A percentile compares a stretch with the other conserved stretches of the same genome.
phyloP scores from a whole-genome alignment of 2,329 filamentous ascomycete species.

The Colletotrichum gloeosporioides region DNA sequence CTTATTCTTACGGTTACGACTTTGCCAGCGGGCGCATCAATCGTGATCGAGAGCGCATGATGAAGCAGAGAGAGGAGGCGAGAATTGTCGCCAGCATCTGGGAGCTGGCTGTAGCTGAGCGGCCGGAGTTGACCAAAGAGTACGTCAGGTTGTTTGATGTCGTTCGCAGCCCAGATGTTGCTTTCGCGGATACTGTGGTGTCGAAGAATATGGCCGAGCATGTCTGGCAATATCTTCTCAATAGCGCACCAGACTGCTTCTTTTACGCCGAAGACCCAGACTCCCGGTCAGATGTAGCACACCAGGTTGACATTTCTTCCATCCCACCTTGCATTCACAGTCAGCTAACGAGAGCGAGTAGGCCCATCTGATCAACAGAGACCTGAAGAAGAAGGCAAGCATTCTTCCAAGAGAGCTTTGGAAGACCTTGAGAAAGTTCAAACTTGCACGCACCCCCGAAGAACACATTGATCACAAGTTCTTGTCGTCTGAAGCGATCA shows the following conservation, averaged over 20 bases:
- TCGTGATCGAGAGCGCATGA: not conserved
- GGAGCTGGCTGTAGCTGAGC: not conserved
- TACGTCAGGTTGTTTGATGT: not conserved
- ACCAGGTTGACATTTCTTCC: not conserved
- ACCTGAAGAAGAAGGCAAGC: not conserved
- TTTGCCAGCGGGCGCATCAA: not conserved
- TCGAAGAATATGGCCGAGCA: not conserved
- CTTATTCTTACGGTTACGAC: not conserved
- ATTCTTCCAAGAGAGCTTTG: not conserved
- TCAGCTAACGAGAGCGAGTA: not conserved
- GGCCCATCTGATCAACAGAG: not conserved
- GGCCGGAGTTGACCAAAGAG: not conserved
- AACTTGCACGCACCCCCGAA: not conserved
- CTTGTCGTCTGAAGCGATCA: not conserved
- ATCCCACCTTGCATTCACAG: rapidly evolving
- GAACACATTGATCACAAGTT: not conserved
- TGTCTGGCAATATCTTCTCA: not conserved
- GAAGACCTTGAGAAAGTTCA: not conserved
- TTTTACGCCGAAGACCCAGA: not conserved
- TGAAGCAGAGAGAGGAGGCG: rapidly evolving
- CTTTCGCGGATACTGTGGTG: not conserved
- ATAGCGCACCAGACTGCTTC: not conserved
- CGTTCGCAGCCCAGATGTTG: not conserved
- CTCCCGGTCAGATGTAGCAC: not conserved
- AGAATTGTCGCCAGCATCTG: not conserved